A percentile compares a stretch with the other conserved stretches of the same genome.
phyloP scores from a whole-genome alignment of 306 rosid genomes.

The Purshia tridentata region DNA sequence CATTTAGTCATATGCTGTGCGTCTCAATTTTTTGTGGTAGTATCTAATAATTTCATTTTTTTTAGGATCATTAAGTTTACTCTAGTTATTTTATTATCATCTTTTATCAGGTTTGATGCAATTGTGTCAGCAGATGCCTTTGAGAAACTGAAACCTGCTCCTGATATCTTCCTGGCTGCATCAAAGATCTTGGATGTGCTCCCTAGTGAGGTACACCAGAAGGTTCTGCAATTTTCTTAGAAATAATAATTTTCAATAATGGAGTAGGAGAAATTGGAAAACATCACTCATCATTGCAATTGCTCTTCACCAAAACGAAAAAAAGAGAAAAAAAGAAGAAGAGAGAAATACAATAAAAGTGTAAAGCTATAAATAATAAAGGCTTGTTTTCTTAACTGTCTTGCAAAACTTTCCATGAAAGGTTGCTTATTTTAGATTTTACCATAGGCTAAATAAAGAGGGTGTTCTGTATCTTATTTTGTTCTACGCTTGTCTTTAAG shows the following conservation, averaged over 20 bases:
- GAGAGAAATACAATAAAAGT: neutral
- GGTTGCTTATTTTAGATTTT: constrained; percentile 23
- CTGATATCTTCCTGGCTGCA: constrained; percentile 93
- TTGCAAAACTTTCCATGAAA: constrained; percentile 1
- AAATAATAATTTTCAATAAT: constrained; percentile 1
- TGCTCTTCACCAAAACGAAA: neutral
- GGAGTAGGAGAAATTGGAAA: neutral
- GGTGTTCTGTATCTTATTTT: neutral
- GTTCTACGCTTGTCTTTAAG: neutral
- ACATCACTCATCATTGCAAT: constrained; percentile 1
- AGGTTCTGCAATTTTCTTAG: constrained; percentile 17
- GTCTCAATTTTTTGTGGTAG: constrained; percentile 10
- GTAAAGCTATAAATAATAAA: neutral
- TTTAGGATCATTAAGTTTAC: constrained; percentile 6
- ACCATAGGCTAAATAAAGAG: constrained; percentile 8
- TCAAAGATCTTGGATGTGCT: constrained; percentile 71
- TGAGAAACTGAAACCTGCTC: constrained; percentile 97
- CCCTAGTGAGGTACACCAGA: constrained; percentile 59
- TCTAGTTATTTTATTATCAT: constrained; percentile 20
- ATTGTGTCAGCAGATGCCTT: constrained; percentile 96
- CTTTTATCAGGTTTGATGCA: constrained; percentile 83
- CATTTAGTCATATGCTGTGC: constrained; percentile 7
- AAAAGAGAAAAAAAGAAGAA: neutral
- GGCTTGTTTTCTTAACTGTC: constrained; percentile 16
- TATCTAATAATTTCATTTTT: neutral